Evolutionary conservation across 78 protist species (phyloP).

Genomic region (Blattamonas nauphoetae): DNA sequence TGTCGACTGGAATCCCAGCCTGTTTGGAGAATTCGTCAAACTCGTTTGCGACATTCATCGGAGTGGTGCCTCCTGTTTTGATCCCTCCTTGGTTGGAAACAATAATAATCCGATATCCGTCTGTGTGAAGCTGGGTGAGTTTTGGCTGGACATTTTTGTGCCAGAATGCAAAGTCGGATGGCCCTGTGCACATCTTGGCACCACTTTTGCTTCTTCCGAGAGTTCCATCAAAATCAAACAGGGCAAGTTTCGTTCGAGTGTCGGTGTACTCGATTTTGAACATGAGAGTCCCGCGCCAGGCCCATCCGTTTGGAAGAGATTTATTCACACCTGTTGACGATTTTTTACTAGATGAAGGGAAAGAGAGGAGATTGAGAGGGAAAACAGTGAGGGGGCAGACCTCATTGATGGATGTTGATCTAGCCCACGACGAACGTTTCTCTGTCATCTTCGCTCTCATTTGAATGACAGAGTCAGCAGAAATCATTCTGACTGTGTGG

Average conservation of each 20-base stretch:
- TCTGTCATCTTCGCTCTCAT: no score
- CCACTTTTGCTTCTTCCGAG: slow-evolving; percentile 17
- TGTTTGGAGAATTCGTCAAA: slow-evolving; percentile 12
- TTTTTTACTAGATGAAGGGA: no score
- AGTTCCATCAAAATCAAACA: slow-evolving; percentile 22
- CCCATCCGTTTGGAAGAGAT: background rate
- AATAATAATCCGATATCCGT: slow-evolving; percentile 32
- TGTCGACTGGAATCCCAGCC: slow-evolving; percentile 18
- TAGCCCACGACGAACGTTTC: no score
- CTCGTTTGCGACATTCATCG: background rate
- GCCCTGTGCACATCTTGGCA: slow-evolving; percentile 6
- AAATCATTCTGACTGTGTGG: no score
- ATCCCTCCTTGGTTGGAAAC: slow-evolving; percentile 51
- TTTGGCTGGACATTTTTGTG: background rate
- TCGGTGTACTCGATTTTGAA: background rate
- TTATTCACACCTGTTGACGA: no score
- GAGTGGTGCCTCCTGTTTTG: background rate
- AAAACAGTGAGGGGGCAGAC: no score
- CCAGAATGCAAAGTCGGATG: background rate
- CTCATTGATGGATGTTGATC: no score
- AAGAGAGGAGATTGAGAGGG: no score
- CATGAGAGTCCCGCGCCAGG: background rate
- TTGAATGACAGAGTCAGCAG: no score
- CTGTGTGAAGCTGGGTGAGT: background rate
- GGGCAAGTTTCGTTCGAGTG: background rate